A percentile compares a stretch with the other conserved stretches of the same genome.
Evolutionary conservation across 495 filamentous ascomycete species (phyloP).

Genomic region (Penicillium bovifimosum): DNA sequence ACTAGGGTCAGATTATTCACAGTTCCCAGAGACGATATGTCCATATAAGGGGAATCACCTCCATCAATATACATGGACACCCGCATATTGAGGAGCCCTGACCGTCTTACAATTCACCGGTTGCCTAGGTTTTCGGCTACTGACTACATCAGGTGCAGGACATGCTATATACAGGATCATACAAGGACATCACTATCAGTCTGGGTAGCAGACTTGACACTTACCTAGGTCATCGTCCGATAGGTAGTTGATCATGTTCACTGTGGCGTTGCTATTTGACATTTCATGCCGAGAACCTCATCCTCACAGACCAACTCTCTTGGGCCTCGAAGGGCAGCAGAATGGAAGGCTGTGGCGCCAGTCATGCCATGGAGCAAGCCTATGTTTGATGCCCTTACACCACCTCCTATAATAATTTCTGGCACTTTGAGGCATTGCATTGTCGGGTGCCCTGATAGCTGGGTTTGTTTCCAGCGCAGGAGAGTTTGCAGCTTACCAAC

Average conservation of each 20-base stretch:
- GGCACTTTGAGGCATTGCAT: not conserved
- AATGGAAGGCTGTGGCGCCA: conserved; percentile 32
- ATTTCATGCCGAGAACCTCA: conserved; percentile 2
- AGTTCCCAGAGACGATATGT: too few species aligned
- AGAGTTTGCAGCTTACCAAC: conserved; percentile 11
- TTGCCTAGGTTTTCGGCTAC: too few species aligned
- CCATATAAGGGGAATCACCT: too few species aligned
- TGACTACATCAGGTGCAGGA: too few species aligned
- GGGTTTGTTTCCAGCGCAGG: not conserved
- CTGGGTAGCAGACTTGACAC: too few species aligned
- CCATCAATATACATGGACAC: too few species aligned
- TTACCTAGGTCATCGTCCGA: too few species aligned
- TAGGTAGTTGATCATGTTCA: not conserved
- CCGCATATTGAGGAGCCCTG: too few species aligned
- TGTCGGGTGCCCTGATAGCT: not conserved
- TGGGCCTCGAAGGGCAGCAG: conserved; percentile 25
- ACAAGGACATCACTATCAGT: too few species aligned
- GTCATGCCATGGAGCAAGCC: conserved; percentile 20
- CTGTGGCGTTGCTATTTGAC: not conserved
- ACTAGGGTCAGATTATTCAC: too few species aligned
- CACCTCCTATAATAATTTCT: conserved; percentile 34
- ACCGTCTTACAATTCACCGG: too few species aligned
- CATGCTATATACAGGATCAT: too few species aligned
- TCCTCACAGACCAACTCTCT: not conserved
- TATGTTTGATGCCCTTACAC: conserved; percentile 37